phyloP scores from a whole-genome alignment of 2,329 filamentous ascomycete genomes.

The Seiridium unicorne region DNA sequence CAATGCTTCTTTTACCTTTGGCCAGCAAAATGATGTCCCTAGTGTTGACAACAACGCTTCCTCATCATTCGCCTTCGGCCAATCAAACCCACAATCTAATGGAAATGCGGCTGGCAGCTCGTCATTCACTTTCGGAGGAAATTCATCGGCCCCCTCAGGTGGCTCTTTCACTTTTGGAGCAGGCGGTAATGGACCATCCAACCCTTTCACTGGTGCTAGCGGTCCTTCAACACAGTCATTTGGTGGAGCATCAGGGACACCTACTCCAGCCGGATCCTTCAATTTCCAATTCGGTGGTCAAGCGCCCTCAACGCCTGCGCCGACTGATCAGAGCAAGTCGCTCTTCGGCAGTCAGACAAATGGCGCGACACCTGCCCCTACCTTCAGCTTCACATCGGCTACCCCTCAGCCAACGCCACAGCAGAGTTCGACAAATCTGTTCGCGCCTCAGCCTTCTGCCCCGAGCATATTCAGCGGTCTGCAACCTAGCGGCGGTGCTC shows the following conservation, averaged over 20 bases:
- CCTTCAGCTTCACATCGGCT: constrained; percentile 37
- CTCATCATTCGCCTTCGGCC: constrained; percentile 6
- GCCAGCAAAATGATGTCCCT: constrained; percentile 8
- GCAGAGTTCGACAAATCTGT: constrained; percentile 22
- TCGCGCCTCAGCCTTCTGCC: constrained; percentile 24
- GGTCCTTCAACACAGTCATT: constrained; percentile 18
- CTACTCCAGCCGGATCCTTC: constrained; percentile 22
- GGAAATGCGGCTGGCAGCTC: constrained; percentile 12
- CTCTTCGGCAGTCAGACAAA: constrained; percentile 24
- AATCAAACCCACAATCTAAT: constrained; percentile 9
- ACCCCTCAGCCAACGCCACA: constrained; percentile 25
- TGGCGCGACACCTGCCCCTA: constrained; percentile 22
- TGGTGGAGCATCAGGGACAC: constrained; percentile 14
- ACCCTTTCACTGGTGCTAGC: constrained; percentile 23
- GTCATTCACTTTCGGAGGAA: constrained; percentile 25
- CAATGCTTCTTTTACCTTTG: constrained; percentile 18
- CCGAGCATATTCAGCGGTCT: constrained; percentile 19
- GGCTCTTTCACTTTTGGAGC: constrained; percentile 38
- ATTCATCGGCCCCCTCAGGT: constrained; percentile 11
- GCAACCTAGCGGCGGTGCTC: constrained; percentile 31
- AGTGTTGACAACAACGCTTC: constrained; percentile 34
- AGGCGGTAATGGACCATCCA: constrained; percentile 28
- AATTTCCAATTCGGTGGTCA: constrained; percentile 23
- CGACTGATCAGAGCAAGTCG: constrained; percentile 16
- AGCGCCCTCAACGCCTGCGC: constrained; percentile 20